Evolutionary conservation across 805 yeast species (phyloP), one percentile per base, ranked within the genome.

Genomic region (Metschnikowia gelsemii): DNA sequence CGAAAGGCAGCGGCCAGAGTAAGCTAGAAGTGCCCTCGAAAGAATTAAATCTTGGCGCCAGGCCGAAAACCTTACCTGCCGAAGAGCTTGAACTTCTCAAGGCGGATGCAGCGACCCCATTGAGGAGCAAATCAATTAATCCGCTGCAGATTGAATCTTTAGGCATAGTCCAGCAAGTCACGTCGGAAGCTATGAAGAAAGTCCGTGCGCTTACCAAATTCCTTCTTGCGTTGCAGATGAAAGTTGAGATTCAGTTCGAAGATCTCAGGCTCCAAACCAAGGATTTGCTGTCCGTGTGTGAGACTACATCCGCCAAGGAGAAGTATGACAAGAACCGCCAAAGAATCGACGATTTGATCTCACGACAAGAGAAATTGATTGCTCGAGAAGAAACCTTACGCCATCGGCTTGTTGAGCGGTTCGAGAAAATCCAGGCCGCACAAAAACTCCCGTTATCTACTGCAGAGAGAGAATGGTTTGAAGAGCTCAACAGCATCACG

Each of bases 381-480:
- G 38, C 39, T 6, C 60, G 61, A 40, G 42, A 55, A 11, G 37
- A 46, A 2, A 23, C 27, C 3, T 37, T 67, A 13, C 63, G 64
- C 26, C 38, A 35, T 3, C 57, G 49, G 30, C 40, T 67, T 5
- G 46, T 52, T 4, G 43, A 49, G 3, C 50, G 58, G n/a, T 50
- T 63, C 3, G 61, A 58, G 29, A 47, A 51, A 25, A 32, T 53
- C 9, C 61, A 51, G 24, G 50, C 52, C 16, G 40, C 46, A 4
- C 52, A 45, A 14, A 40, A 56, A 4, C 49, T 65, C 11, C 72
- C 72, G 5, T 49, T 70, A 20, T 64, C 73, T 1, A 42, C 50
- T 1, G 58, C 62, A 17, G 75, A 70, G 42, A 57, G 51, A 35
- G 40, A 37, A 4, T 70, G 73, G 74, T 61, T 64, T 35, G 55